Evolutionary conservation across 1,284 basidiomycete species (phyloP).

Genomic region (Mycosarcoma mackinlayi): DNA sequence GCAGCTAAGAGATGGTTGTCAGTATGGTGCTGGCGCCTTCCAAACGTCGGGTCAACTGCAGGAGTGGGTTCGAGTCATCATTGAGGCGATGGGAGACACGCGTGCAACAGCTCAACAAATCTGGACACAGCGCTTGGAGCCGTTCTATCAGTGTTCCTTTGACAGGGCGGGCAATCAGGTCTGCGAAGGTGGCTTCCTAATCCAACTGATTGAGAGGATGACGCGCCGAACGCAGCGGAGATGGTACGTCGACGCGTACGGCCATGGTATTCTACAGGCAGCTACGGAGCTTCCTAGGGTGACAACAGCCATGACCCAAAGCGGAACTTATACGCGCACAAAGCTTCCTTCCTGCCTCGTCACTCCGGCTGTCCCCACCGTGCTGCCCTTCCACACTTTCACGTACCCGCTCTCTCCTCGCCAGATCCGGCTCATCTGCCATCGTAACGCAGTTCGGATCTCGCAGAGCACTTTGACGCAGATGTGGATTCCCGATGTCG

Average conservation of each 20-base stretch:
- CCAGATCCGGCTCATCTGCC: slow-evolving; percentile 73
- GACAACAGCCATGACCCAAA: slow-evolving; percentile 13
- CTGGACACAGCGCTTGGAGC: slow-evolving; percentile 70
- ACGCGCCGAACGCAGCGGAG: slow-evolving; percentile 72
- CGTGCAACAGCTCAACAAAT: slow-evolving; percentile 61
- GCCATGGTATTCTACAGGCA: slow-evolving; percentile 7
- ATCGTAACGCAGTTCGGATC: slow-evolving; percentile 74
- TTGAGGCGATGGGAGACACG: slow-evolving; percentile 49
- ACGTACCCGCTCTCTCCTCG: slow-evolving; percentile 73
- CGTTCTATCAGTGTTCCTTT: slow-evolving; percentile 68
- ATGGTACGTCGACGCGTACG: slow-evolving; percentile 71
- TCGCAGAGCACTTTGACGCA: slow-evolving; percentile 72
- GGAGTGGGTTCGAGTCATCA: slow-evolving; percentile 72
- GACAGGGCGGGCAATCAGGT: slow-evolving; percentile 60
- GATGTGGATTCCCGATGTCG: slow-evolving; percentile 72
- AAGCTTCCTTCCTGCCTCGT: slow-evolving; percentile 70
- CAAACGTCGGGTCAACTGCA: slow-evolving; percentile 68
- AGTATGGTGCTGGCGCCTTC: slow-evolving; percentile 70
- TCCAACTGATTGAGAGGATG: slow-evolving; percentile 73
- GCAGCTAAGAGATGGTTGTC: slow-evolving; percentile 71
- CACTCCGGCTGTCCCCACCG: slow-evolving; percentile 71
- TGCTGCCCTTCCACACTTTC: slow-evolving; percentile 76
- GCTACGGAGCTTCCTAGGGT: slow-evolving; percentile 28
- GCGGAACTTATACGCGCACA: slow-evolving; percentile 64
- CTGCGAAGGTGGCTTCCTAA: slow-evolving; percentile 73